Evolutionary conservation across 371 early-diverging fungal species (phyloP).

Genomic region (Capniomyces stellatus): DNA sequence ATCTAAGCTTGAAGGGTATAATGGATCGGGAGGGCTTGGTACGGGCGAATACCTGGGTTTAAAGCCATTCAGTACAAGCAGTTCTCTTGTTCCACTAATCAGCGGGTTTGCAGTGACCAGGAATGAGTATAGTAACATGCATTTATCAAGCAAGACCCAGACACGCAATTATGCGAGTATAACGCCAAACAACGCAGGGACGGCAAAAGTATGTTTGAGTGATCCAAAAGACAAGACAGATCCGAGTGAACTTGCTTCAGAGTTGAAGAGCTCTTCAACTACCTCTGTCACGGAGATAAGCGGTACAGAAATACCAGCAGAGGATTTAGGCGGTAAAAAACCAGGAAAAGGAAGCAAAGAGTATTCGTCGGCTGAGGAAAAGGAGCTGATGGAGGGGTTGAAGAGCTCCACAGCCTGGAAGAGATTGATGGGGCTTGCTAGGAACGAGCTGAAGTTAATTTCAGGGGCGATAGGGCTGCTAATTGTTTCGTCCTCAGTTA

Average conservation of each 20-base stretch:
- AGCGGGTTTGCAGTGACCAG: background rate
- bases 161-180: background rate
- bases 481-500: constrained; percentile 49
- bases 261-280: no score
- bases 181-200: background rate
- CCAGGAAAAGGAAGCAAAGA: background rate
- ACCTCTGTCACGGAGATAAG: background rate
- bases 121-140: background rate
- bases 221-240: background rate
- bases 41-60: no score
- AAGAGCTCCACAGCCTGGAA: background rate
- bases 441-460: constrained; percentile 26
- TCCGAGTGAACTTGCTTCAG: background rate
- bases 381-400: background rate
- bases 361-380: constrained; percentile 2
- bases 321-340: background rate
- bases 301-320: background rate
- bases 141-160: background rate
- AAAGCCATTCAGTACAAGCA: no score
- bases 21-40: no score
- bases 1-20: no score
- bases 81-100: background rate
- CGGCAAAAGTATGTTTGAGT: background rate
- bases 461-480: constrained; percentile 31
- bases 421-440: constrained; percentile 23